Conservation (phyloP, 2,329 filamentous ascomycete species). For the Trichoderma breve region DNA sequence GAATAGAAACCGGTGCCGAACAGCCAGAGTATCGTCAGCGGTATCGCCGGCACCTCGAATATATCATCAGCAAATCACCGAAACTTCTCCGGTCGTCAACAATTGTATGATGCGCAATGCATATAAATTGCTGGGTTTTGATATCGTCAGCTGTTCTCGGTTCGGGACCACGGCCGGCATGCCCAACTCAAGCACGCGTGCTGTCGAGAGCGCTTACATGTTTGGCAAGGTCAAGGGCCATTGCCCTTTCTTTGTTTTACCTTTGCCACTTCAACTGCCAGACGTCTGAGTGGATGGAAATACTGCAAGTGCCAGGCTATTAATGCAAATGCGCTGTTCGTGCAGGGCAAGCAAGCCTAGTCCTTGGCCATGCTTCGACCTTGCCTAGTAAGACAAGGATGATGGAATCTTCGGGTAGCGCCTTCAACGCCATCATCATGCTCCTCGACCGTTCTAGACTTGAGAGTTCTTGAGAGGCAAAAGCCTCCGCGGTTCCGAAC, state of each 20-base stretch:
- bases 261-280: neutral
- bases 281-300: neutral
- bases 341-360: neutral
- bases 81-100: neutral
- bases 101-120: neutral
- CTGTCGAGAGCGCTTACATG: neutral
- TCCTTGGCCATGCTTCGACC: neutral
- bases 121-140: neutral
- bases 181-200: neutral
- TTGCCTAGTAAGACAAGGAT: neutral
- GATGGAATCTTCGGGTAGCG: neutral
- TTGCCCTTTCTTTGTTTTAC: neutral
- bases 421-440: neutral
- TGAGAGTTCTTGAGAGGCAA: no score
- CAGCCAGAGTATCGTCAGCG: neutral
- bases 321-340: neutral
- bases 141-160: neutral
- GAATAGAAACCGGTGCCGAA: no score
- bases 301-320: neutral
- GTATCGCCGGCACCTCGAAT: neutral
- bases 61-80: neutral
- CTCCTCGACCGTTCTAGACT: neutral
- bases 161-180: neutral
- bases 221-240: neutral
- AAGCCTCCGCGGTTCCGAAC: neutral